Conservation (phyloP, 2,329 filamentous ascomycete species). For the Cladosporium halotolerans region DNA sequence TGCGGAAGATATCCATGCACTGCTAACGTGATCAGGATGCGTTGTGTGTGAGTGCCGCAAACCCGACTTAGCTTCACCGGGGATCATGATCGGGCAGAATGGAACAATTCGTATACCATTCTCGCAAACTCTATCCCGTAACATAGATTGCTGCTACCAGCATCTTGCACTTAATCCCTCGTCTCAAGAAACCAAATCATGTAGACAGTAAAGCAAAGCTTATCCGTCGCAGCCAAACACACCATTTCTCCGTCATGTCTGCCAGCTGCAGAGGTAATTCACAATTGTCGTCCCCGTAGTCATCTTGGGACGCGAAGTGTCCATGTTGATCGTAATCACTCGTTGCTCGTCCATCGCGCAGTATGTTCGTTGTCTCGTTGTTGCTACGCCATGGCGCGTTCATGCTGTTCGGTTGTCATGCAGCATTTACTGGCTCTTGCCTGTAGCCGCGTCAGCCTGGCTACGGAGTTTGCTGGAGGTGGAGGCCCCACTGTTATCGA, state of each 20-base stretch:
- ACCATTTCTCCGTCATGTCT: background rate
- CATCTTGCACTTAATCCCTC: background rate
- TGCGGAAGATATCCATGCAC: too few species aligned
- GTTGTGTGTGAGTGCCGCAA: too few species aligned
- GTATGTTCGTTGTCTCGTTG: conserved; percentile 10
- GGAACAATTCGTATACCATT: conserved; percentile 6
- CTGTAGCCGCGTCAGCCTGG: conserved; percentile 67
- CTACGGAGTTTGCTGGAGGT: conserved; percentile 74
- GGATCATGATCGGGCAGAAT: background rate
- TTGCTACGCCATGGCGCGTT: conserved; percentile 6
- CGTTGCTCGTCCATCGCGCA: conserved; percentile 7
- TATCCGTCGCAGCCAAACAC: background rate
- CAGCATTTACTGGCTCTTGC: conserved; percentile 42
- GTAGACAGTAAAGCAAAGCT: background rate
- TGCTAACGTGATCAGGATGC: too few species aligned
- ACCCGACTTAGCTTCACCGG: too few species aligned
- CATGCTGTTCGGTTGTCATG: conserved; percentile 4
- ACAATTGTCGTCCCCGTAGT: conserved; percentile 6
- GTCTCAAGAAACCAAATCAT: background rate
- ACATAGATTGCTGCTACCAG: background rate
- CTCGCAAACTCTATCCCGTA: conserved; percentile 7
- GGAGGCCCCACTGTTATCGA: conserved; percentile 63
- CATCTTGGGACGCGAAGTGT: conserved; percentile 1
- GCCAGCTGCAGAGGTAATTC: background rate
- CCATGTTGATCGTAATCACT: conserved; percentile 7